Conservation (phyloP, 2,329 filamentous ascomycete species). For the Epichloe amarillans region DNA sequence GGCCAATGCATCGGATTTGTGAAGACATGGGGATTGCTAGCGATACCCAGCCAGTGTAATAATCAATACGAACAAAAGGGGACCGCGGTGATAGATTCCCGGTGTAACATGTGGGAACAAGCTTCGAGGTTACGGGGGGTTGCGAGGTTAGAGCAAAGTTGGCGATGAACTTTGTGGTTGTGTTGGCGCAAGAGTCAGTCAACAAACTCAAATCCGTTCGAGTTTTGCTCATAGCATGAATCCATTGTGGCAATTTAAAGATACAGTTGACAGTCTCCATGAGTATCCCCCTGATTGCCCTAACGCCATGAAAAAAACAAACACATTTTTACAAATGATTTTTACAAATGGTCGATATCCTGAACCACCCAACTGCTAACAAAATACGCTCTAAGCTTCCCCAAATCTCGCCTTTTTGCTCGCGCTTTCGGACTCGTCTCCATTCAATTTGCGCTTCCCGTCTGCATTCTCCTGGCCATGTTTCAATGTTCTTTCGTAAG, state of each 20-base stretch:
- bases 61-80: too few relatives aligned
- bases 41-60: too few relatives aligned
- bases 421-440: slow-evolving; percentile 13
- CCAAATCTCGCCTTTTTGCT: slow-evolving; percentile 35
- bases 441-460: slow-evolving; percentile 34
- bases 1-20: too few relatives aligned
- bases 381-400: slow-evolving; percentile 11
- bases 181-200: too few relatives aligned
- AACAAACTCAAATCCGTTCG: too few relatives aligned
- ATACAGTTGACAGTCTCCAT: background rate
- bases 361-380: background rate
- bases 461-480: slow-evolving; percentile 15
- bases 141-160: too few relatives aligned
- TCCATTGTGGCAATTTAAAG: background rate
- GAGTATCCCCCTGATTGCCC: background rate
- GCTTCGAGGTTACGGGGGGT: too few relatives aligned
- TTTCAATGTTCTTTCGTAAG: slow-evolving; percentile 26
- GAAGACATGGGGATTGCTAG: too few relatives aligned
- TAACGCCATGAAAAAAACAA: background rate
- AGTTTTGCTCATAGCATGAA: too few relatives aligned
- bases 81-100: too few relatives aligned
- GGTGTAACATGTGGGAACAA: too few relatives aligned
- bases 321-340: background rate
- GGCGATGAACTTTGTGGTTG: too few relatives aligned
- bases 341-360: background rate